These are phyloP conservation scores for Phytophthora podocarpi DNA, from an alignment of 352 stramenopile genomes.

Conservation along the genomic window DNA sequence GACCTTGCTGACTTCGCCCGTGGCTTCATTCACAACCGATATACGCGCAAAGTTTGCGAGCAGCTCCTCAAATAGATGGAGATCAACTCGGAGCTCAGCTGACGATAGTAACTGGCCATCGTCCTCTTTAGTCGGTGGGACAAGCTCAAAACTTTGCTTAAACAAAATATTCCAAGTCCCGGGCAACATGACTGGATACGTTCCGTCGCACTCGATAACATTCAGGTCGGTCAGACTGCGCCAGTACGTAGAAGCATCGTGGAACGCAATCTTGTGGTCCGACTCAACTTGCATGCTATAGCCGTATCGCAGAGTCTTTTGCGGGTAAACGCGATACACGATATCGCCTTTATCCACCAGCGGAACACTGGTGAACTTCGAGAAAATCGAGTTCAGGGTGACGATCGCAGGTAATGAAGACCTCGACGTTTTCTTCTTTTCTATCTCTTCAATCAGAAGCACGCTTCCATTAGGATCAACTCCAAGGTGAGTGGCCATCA, in stretches of 20 bases:
- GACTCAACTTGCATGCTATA: conserved; percentile 66
- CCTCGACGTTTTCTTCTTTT: background rate
- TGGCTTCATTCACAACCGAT: conserved; percentile 51
- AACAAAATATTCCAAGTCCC: conserved; percentile 65
- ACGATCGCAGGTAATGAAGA: conserved; percentile 26
- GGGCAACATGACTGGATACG: conserved; percentile 49
- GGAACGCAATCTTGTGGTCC: conserved; percentile 42
- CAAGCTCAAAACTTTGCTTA: conserved; percentile 61
- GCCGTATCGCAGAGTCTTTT: conserved; percentile 52
- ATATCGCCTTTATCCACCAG: conserved; percentile 8
- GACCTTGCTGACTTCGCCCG: conserved; percentile 37
- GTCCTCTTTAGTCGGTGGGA: conserved; percentile 9
- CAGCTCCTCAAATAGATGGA: conserved; percentile 64
- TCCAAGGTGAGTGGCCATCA: conserved; percentile 29
- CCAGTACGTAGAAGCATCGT: conserved; percentile 53
- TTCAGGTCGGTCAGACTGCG: conserved; percentile 46
- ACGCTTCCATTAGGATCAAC: conserved; percentile 58
- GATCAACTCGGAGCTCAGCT: conserved; percentile 52
- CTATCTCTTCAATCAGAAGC: conserved; percentile 49
- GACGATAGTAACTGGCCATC: background rate
- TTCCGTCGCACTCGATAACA: conserved; percentile 53
- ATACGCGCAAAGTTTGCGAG: conserved; percentile 54
- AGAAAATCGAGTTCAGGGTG: conserved; percentile 47
- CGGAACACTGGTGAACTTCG: conserved; percentile 37
- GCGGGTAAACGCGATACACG: conserved; percentile 57